These are phyloP conservation scores for Cordyceps javanica DNA, from an alignment of 2,329 filamentous ascomycete genomes.

Conservation along the genomic window DNA sequence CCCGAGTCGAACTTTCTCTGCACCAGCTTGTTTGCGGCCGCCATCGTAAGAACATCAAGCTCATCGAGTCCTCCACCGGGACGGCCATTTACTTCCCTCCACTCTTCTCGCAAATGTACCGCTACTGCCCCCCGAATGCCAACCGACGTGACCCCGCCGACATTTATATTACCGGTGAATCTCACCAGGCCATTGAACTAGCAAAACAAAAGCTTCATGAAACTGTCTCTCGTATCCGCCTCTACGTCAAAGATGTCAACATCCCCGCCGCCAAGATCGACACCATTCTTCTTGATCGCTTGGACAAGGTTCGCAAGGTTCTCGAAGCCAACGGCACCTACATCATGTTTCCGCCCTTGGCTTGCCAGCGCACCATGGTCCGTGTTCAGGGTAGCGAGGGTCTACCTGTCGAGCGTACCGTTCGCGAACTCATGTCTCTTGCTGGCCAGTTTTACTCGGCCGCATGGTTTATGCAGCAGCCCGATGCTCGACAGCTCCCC, in stretches of 20 bases:
- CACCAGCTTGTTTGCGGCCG: conserved; percentile 91
- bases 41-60: conserved; percentile 93
- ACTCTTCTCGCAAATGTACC: conserved; percentile 85
- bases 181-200: conserved; percentile 71
- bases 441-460: conserved; percentile 97
- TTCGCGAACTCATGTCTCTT: conserved; percentile 91
- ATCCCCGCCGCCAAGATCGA: conserved; percentile 91
- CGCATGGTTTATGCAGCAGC: conserved; percentile 86
- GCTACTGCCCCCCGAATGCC: conserved; percentile 79
- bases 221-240: conserved; percentile 70
- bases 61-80: conserved; percentile 91
- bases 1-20: conserved; percentile 77
- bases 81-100: conserved; percentile 98
- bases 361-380: conserved; percentile 76
- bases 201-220: conserved; percentile 92
- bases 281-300: conserved; percentile 79
- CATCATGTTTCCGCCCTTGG: conserved; percentile 84
- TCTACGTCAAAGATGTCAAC: conserved; percentile 86
- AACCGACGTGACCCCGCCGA: conserved; percentile 78
- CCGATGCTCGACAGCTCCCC: conserved; percentile 57
- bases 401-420: conserved; percentile 87
- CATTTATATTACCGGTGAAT: conserved; percentile 92
- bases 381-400: conserved; percentile 91
- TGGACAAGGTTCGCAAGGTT: conserved; percentile 97
- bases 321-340: conserved; percentile 95